Conservation (phyloP, 2,329 filamentous ascomycete species). For the Magnaporthiopsis incrustans region DNA sequence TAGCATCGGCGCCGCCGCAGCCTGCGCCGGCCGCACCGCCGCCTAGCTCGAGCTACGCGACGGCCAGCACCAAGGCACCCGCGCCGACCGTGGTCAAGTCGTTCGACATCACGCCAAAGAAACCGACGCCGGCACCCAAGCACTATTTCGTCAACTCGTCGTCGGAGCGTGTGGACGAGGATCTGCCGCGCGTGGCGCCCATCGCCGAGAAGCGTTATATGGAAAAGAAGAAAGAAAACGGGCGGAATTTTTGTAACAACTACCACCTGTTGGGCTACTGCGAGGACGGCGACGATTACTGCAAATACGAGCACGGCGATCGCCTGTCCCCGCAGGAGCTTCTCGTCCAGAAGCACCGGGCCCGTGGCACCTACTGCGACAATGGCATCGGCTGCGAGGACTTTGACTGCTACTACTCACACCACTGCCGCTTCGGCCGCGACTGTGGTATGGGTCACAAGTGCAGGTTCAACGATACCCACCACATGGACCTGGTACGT, state of each 20-base stretch:
- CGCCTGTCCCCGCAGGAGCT: constrained; percentile 13
- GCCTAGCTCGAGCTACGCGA: constrained; percentile 8
- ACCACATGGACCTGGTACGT: constrained; percentile 16
- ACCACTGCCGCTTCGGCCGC: constrained; percentile 16
- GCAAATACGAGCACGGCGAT: constrained; percentile 16
- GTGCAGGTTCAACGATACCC: constrained; percentile 16
- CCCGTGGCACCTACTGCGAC: constrained; percentile 14
- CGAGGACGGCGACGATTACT: constrained; percentile 14
- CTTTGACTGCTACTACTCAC: constrained; percentile 13
- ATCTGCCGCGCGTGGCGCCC: constrained; percentile 16
- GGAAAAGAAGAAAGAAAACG: constrained; percentile 11
- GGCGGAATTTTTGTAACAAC: constrained; percentile 16
- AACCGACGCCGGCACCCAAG: constrained; percentile 10
- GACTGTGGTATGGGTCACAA: constrained; percentile 11
- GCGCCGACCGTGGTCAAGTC: background rate
- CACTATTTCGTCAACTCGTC: constrained; percentile 22
- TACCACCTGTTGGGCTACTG: constrained; percentile 16
- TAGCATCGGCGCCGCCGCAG: background rate
- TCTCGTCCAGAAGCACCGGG: constrained; percentile 15
- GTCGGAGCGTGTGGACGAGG: constrained; percentile 23
- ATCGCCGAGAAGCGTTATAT: constrained; percentile 6
- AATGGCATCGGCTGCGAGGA: constrained; percentile 13
- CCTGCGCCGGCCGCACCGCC: constrained; percentile 9
- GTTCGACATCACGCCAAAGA: constrained; percentile 23
- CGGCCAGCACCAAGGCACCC: background rate